phyloP scores from a whole-genome alignment of 805 yeast species.

The Cyberlindnera mycetangii region DNA sequence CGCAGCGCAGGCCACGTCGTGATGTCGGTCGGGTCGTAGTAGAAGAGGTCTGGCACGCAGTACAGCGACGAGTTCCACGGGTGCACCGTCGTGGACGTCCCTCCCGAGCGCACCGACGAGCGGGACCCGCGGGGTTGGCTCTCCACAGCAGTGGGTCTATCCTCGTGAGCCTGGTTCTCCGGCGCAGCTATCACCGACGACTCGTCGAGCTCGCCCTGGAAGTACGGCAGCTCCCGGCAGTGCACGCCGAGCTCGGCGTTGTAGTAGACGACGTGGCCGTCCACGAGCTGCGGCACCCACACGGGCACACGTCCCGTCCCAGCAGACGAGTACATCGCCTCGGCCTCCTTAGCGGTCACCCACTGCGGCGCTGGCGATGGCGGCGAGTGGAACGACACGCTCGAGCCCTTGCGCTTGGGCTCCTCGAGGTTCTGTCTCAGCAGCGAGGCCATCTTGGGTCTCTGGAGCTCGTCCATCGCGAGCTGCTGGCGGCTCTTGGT shows the following conservation, averaged over 20 bases:
- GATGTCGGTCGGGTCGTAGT: conserved; percentile 57
- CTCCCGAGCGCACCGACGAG: conserved; percentile 9
- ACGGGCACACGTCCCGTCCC: conserved; percentile 37
- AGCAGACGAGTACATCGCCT: conserved; percentile 34
- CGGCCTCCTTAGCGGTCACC: conserved; percentile 36
- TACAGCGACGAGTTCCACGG: conserved; percentile 28
- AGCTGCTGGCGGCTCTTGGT: conserved; percentile 29
- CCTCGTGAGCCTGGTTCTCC: too few species aligned
- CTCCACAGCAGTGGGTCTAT: too few species aligned
- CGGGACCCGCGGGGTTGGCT: conserved; percentile 6
- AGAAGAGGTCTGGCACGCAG: conserved; percentile 45
- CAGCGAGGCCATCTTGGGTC: conserved; percentile 15
- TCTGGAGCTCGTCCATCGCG: conserved; percentile 9
- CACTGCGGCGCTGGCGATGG: conserved; percentile 15
- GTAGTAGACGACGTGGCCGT: conserved; percentile 55
- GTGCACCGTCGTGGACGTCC: conserved; percentile 21
- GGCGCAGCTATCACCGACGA: conserved; percentile 30
- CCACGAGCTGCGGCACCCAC: conserved; percentile 64
- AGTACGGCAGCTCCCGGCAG: conserved; percentile 56
- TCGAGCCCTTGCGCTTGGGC: conserved; percentile 43
- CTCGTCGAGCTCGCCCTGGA: conserved; percentile 35
- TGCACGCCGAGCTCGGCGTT: conserved; percentile 58
- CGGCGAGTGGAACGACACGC: conserved; percentile 42
- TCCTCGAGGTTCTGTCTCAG: conserved; percentile 24
- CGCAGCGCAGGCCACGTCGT: conserved; percentile 56